phyloP scores from a whole-genome alignment of 148 eudicot species.

The Beta vulgaris region DNA sequence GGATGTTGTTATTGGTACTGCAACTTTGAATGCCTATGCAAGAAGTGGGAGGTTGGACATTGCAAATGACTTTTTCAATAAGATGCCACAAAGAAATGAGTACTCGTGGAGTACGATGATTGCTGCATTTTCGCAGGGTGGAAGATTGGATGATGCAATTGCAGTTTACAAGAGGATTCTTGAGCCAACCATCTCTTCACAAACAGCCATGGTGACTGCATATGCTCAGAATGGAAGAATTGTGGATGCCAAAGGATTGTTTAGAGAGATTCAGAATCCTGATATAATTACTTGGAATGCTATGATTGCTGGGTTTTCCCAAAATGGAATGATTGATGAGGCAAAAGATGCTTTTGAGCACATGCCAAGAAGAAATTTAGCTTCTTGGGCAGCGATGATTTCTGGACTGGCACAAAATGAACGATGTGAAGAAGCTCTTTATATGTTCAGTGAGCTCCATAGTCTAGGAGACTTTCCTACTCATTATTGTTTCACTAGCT shows the following conservation, averaged over 20 bases:
- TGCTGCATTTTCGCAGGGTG: constrained; percentile 38
- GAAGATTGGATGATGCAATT: constrained; percentile 42
- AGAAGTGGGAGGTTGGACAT: constrained; percentile 35
- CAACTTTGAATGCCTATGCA: constrained; percentile 36
- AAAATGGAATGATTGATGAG: constrained; percentile 44
- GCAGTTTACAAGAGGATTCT: constrained; percentile 27
- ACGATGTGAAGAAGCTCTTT: constrained; percentile 34
- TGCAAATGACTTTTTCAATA: constrained; percentile 33
- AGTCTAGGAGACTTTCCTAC: constrained; percentile 32
- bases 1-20: constrained; percentile 42
- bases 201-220: constrained; percentile 43
- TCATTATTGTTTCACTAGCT: constrained; percentile 43
- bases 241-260: constrained; percentile 34
- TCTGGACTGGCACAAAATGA: constrained; percentile 40
- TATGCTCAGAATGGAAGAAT: constrained; percentile 44
- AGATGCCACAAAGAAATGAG: constrained; percentile 41
- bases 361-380: constrained; percentile 34
- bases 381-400: constrained; percentile 49
- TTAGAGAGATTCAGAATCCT: constrained; percentile 32
- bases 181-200: constrained; percentile 29
- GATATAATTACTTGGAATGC: constrained; percentile 46
- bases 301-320: constrained; percentile 44
- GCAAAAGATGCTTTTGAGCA: constrained; percentile 32
- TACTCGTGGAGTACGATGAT: constrained; percentile 48
- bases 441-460: constrained; percentile 30